Percentiles rank a stretch among this genome's conserved stretches.
These are phyloP conservation scores for Rhamnella rubrinervis DNA, from an alignment of 331 rosid species.

Conservation along the genomic window DNA sequence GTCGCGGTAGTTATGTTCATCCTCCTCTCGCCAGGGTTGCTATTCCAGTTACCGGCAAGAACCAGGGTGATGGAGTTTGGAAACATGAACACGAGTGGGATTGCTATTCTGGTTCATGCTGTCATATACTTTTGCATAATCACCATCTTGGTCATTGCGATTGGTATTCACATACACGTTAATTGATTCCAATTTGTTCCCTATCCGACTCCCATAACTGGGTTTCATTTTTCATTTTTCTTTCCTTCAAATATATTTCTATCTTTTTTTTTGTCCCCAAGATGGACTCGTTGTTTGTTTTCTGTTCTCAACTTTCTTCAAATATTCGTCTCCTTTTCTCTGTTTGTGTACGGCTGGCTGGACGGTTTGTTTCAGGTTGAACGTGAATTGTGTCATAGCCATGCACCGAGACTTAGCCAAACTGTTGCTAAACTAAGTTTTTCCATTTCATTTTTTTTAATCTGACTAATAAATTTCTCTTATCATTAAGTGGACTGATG, in stretches of 20 bases:
- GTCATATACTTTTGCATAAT: conserved; percentile 75
- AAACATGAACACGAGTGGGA: conserved; percentile 95
- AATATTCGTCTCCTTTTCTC: too few relatives aligned
- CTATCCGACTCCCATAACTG: neutral
- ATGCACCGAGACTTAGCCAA: too few relatives aligned
- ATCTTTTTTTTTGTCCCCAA: too few relatives aligned
- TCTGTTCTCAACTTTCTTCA: too few relatives aligned
- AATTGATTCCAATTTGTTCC: conserved; percentile 21
- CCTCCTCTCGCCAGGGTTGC: conserved; percentile 82
- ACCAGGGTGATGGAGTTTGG: conserved; percentile 82
- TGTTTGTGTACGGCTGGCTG: too few relatives aligned
- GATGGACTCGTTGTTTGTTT: too few relatives aligned
- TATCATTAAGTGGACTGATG: too few relatives aligned
- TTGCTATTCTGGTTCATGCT: conserved; percentile 90
- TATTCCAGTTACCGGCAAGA: conserved; percentile 84
- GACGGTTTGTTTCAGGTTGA: too few relatives aligned
- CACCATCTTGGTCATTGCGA: conserved; percentile 75
- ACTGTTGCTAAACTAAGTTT: too few relatives aligned
- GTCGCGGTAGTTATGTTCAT: conserved; percentile 82
- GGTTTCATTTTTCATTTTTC: neutral
- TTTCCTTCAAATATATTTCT: neutral
- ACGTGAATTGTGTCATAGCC: too few relatives aligned
- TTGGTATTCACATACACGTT: conserved; percentile 92
- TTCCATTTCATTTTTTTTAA: too few relatives aligned
- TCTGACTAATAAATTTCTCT: too few relatives aligned